A percentile compares a stretch with the other conserved stretches of the same genome.
Evolutionary conservation across 2,329 filamentous ascomycete species (phyloP).

Genomic region (Cladobotryum mycophilum): DNA sequence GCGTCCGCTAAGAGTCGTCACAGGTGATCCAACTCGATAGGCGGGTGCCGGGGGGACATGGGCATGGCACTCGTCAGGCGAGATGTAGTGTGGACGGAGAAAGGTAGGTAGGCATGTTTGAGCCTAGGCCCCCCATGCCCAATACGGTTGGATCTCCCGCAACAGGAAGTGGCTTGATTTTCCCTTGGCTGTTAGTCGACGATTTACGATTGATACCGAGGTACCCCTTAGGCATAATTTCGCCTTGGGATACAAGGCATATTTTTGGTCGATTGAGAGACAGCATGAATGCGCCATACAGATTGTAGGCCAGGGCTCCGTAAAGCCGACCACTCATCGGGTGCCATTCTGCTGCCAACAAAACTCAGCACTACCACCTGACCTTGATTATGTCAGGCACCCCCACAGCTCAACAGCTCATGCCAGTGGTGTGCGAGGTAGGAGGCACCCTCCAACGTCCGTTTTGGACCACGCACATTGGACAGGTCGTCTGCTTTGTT

Average conservation of each 20-base stretch:
- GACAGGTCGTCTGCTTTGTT: too few species aligned
- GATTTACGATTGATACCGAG: not conserved
- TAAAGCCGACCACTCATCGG: conserved; percentile 6
- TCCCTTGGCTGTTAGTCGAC: too few species aligned
- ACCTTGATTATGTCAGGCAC: conserved; percentile 9
- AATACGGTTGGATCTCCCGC: conserved; percentile 12
- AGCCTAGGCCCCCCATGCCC: conserved; percentile 7
- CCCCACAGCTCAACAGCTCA: not conserved
- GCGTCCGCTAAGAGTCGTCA: conserved; percentile 14
- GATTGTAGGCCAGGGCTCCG: not conserved
- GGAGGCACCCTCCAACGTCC: not conserved
- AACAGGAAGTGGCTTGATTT: not conserved
- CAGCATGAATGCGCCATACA: too few species aligned
- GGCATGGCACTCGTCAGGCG: conserved; percentile 15
- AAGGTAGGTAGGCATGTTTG: not conserved
- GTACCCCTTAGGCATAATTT: conserved; percentile 6
- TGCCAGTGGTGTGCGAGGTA: not conserved
- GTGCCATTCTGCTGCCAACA: conserved; percentile 4
- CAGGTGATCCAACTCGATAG: conserved; percentile 15
- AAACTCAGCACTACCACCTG: conserved; percentile 6
- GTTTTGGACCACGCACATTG: too few species aligned
- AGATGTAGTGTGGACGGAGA: not conserved
- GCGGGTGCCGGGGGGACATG: conserved; percentile 5
- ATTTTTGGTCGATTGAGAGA: not conserved
- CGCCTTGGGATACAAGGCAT: conserved; percentile 5